Evolutionary conservation across 352 stramenopile genomes (phyloP).

Genomic region (Pythium aquatile): DNA sequence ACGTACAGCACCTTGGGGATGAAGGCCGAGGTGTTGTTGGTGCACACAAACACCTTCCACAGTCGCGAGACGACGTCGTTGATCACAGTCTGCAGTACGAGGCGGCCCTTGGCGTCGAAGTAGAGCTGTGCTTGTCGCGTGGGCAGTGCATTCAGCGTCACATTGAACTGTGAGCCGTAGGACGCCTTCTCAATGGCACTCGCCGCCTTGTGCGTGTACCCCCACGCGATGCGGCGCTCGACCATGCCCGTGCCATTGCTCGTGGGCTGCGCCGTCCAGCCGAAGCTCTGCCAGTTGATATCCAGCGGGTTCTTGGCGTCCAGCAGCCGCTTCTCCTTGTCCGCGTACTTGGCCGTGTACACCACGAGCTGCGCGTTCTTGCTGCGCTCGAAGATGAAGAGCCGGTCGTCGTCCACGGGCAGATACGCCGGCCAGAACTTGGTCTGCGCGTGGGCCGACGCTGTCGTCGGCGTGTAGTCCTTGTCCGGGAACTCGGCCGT

Average conservation of each 20-base stretch:
- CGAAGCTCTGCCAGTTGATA: constrained; percentile 84
- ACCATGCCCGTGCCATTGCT: constrained; percentile 66
- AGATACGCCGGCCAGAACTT: constrained; percentile 72
- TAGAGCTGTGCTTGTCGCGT: constrained; percentile 51
- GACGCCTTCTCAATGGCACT: constrained; percentile 1
- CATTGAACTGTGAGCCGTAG: constrained; percentile 44
- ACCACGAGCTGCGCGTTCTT: constrained; percentile 83
- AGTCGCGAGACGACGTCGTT: constrained; percentile 42
- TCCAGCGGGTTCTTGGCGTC: constrained; percentile 68
- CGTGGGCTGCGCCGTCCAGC: constrained; percentile 64
- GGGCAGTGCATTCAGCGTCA: constrained; percentile 71
- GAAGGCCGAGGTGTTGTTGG: constrained; percentile 48
- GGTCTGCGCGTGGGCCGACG: constrained; percentile 54
- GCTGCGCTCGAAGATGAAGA: constrained; percentile 76
- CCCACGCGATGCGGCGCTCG: constrained; percentile 68
- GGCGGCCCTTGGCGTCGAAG: constrained; percentile 48
- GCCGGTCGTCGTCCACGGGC: constrained; percentile 50
- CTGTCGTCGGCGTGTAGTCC: constrained; percentile 63
- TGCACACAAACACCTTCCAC: constrained; percentile 78
- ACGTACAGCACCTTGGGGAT: constrained; percentile 79
- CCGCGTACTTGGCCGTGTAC: constrained; percentile 64
- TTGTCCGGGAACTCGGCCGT: constrained; percentile 70
- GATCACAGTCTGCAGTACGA: constrained; percentile 64
- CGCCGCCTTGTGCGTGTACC: constrained; percentile 54
- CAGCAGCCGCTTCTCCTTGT: constrained; percentile 45